A percentile compares a stretch with the other conserved stretches of the same genome.
Conservation (phyloP, 2,329 filamentous ascomycete species). For the Stagonosporopsis tanaceti region DNA sequence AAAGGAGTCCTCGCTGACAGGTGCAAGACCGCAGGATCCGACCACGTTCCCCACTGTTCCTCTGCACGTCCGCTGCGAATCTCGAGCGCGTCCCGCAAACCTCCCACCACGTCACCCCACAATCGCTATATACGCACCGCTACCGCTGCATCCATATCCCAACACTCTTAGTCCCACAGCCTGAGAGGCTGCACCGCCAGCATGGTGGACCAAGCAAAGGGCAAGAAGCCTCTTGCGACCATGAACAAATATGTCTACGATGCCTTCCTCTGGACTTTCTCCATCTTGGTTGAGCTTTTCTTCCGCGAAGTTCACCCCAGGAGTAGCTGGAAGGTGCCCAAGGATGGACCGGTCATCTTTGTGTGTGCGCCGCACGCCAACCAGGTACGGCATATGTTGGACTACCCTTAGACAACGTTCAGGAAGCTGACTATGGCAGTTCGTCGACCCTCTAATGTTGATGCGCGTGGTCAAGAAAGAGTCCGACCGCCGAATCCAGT, state of each 20-base stretch:
- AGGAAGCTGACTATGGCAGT: constrained; percentile 61
- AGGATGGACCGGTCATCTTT: constrained; percentile 87
- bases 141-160: constrained; percentile 19
- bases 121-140: constrained; percentile 20
- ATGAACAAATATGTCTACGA: constrained; percentile 81
- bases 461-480: constrained; percentile 90
- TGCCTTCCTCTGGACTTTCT: constrained; percentile 77
- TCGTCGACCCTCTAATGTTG: constrained; percentile 92
- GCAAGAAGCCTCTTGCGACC: constrained; percentile 50
- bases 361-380: constrained; percentile 98
- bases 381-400: constrained; percentile 35
- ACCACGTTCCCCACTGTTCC: constrained; percentile 22
- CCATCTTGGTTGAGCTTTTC: constrained; percentile 91
- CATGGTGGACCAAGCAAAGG: constrained; percentile 31
- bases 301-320: constrained; percentile 97
- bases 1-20: constrained; percentile 16
- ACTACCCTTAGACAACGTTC: background rate
- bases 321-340: constrained; percentile 93
- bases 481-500: constrained; percentile 85
- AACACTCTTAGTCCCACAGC: constrained; percentile 4
- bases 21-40: constrained; percentile 18
- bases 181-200: constrained; percentile 17
- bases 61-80: constrained; percentile 22
- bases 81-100: constrained; percentile 17
- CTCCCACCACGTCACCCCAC: constrained; percentile 23